Base-by-base conservation (phyloP, 768 basidiomycete genomes). In the Lyophyllum semitale region DNA sequence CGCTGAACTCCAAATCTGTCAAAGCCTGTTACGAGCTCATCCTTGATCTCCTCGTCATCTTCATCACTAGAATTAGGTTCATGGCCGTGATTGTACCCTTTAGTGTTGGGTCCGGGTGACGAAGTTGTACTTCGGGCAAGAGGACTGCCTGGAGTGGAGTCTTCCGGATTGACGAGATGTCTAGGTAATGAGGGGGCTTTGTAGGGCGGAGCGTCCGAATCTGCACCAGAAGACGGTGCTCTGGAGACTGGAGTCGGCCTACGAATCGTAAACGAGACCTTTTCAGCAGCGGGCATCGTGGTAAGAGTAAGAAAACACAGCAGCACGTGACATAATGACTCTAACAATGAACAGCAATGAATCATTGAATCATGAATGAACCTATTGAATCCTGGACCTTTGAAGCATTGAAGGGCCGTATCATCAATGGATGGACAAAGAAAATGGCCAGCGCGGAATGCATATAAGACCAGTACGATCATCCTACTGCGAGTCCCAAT, bases 211-310 rank as follows among this genome's bases (percentile, higher is more conserved):
- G 68, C 62, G 58, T 85, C 86, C 0, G 85, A 85, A 37, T 88
- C 89, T 40, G 80, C 76, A 9, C 84, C 86, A 29, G 85, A 80
- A 0, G 89, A 89, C 0, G 77, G 67, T 17, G 80, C 78, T 11
- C 88, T 79, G 6, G 89, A 87, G 0, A 77, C 66, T 0, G 90
- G 88, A 0, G 84, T 85, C 0, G 94, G 94, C 8, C 91, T 81
- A 40, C 91, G 84, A 54, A 96, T 79, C 1, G 89, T 94, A 71
- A 96, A 95, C 0, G 93, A 95, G 37, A 95, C 80, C 59, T 84
- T 81, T 52, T 65, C 61, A 12, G 61, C 30, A 40, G 57, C 53
- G 25, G 61, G 33, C 65, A 66, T 65, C 25, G 60, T 59, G 40
- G 60, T 61, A 23, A 51, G 22, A 26, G 18, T 48, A n/a, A 43